Evolutionary conservation across 73 alveolate genomes (phyloP).

Genomic region (Uronychia binucleata): DNA sequence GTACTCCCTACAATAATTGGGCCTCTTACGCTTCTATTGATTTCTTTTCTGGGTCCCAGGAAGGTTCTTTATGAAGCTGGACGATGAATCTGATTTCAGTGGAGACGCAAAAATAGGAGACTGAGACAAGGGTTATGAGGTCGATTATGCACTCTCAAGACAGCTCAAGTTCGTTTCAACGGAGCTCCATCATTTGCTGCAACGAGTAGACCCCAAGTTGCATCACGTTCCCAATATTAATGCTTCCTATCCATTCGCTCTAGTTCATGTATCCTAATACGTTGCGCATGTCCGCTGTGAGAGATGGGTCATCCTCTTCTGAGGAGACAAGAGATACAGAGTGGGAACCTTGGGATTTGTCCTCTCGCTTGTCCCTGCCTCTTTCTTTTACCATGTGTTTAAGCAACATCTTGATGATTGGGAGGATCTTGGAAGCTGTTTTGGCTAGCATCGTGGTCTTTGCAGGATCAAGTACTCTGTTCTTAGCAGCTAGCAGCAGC

Average conservation of each 20-base stretch:
- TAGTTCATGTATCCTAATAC: conserved; percentile 41
- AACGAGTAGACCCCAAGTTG: conserved; percentile 22
- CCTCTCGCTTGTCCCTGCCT: not conserved
- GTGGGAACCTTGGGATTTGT: not conserved
- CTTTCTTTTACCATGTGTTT: conserved; percentile 49
- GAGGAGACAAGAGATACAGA: not conserved
- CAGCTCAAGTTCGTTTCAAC: conserved; percentile 37
- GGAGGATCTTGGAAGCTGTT: conserved; percentile 25
- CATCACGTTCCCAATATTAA: conserved; percentile 41
- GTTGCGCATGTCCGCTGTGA: conserved; percentile 26
- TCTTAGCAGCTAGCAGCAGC: too few species aligned
- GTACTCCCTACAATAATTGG: conserved; percentile 10
- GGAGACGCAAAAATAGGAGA: conserved; percentile 46
- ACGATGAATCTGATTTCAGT: conserved; percentile 47
- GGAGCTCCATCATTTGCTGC: conserved; percentile 23
- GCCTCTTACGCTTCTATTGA: not conserved
- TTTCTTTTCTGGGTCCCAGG: conserved; percentile 15
- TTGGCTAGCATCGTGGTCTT: not conserved
- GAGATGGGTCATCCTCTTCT: not conserved
- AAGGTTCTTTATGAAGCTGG: conserved; percentile 43
- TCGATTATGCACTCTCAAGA: conserved; percentile 41
- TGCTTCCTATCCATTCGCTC: conserved; percentile 36
- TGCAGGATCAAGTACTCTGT: too few species aligned
- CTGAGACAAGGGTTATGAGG: conserved; percentile 29
- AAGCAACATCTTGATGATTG: conserved; percentile 24